Base-by-base conservation (phyloP, 192 early-diverging fungal genomes). In the Ambispora gerdemannii region DNA sequence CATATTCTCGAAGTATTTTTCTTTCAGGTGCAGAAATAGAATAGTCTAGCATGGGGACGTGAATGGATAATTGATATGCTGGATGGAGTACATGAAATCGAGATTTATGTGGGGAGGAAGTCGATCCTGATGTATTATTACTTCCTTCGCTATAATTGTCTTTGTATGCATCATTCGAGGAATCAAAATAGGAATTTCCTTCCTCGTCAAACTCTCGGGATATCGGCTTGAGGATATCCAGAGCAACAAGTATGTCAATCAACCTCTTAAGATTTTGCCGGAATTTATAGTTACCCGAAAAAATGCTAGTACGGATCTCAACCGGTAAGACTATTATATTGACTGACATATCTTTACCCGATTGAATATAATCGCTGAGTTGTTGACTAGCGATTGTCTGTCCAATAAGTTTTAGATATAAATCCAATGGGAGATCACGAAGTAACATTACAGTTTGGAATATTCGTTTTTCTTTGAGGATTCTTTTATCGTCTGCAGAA, bases 401-500 rank as follows among this genome's bases (percentile, higher is more conserved):
- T 4, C 79, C 79, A 28, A 80, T 66, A n/a, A 77, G 67, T 4
- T 74, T 64, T 17, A 80, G 68, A 53, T 72, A 80, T 11, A 80
- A 64, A 1, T 75, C 67, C 17, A 80, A 52, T 0, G 76, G 62
- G 22, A 80, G 32, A 1, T 68, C 59, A 15, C 75, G 67, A 47
- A 80, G 71, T 6, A 80, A 20, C 0, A 70, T 71, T 2, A 74
- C 51, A 0, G 74, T 72, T 24, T 72, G 50, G n/a, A 77, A 56
- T 4, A 73, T 65, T 35, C 74, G 61, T 1, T 20, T 30, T 11
- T 60, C 31, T 13, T 58, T 58, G 25, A 28, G 22, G 50, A 70
- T 60, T 6, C 68, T 49, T 27, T 60, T 49, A 13, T 62, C 28
- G 27, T 24, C 19, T 0, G 71, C 20, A 10, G 30, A 68, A 0